Evolutionary conservation across 495 filamentous ascomycete genomes (phyloP).

Genomic region (Tuber microsphaerosporum): DNA sequence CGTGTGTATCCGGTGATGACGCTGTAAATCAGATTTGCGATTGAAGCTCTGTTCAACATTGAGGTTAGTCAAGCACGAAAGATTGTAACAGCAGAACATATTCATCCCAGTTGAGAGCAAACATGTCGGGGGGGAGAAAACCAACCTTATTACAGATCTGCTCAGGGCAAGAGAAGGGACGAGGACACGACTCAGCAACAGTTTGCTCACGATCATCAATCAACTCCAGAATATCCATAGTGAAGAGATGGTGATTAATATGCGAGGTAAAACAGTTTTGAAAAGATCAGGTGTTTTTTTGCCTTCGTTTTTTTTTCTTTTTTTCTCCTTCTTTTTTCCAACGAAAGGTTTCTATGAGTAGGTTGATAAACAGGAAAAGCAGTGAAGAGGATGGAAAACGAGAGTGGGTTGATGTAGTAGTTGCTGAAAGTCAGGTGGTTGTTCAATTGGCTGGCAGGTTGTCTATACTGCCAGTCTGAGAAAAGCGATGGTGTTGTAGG

Average conservation of each 20-base stretch:
- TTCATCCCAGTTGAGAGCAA: slow-evolving; percentile 14
- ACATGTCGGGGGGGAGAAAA: slow-evolving; percentile 18
- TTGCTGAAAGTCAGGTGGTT: slow-evolving; percentile 15
- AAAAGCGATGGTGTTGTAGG: slow-evolving; percentile 29
- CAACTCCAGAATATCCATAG: slow-evolving; percentile 43
- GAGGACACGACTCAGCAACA: slow-evolving; percentile 38
- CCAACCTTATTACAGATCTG: slow-evolving; percentile 41
- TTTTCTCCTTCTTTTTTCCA: slow-evolving; percentile 22
- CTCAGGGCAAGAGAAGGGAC: slow-evolving; percentile 40
- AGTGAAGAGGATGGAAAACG: slow-evolving; percentile 13
- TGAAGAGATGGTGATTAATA: slow-evolving; percentile 22
- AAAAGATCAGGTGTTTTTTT: background rate
- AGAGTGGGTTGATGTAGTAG: slow-evolving; percentile 21
- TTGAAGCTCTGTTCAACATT: slow-evolving; percentile 65
- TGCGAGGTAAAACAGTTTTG: background rate
- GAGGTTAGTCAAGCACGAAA: slow-evolving; percentile 21
- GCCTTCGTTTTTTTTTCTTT: slow-evolving; percentile 18
- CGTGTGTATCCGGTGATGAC: slow-evolving; percentile 84
- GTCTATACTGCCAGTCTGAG: slow-evolving; percentile 32
- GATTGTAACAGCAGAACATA: slow-evolving; percentile 14
- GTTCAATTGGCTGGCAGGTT: slow-evolving; percentile 27
- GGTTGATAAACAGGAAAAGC: slow-evolving; percentile 31
- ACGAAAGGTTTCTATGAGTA: slow-evolving; percentile 24
- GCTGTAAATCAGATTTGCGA: slow-evolving; percentile 82
- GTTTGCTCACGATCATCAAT: slow-evolving; percentile 43